Evolutionary conservation across 768 basidiomycete species (phyloP), one percentile per base, ranked within the genome.

Genomic region (Lentinula raphanica): DNA sequence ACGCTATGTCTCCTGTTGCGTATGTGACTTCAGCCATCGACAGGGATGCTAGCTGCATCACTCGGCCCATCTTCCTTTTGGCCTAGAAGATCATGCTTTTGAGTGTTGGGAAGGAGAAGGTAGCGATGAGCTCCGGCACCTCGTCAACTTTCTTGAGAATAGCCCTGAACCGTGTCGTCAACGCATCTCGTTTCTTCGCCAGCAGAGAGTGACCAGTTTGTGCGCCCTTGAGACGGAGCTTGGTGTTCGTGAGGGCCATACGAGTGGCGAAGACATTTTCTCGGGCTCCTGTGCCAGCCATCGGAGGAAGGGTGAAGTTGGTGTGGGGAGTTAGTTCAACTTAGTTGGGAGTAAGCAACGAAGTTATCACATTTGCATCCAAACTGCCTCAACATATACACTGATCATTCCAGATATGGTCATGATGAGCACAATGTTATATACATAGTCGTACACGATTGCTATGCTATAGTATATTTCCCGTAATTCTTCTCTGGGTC

Each of bases 1-100:
- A 99, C 46, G 92, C 85, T 67, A 99, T 98, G 69, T 98, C 97
- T 63, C 92, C 92, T 8, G 97, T 96, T 32, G 95, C 86, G 75
- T 98, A 99, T 19, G 95, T 96, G 63, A 99, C 97, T 72, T 98
- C 96, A 0, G 97, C 97, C 76, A 98, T 88, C 42, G 95, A 97
- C 80, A 99, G 97, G 40, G 97, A 98, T 25, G 97, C 97, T 51
- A 98, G 81, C 71, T 99, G 97, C 87, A 99, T 97, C 25, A 98
- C 95, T 59, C 92, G 82, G 29, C 97, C 97, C 97, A 98, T 99
- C 76, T 98, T 95, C 59, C 94, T 85, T 72, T 99, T 99, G 9
- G 97, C 96, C 95, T 98, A 40, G 19, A 15, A 19, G 62, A 60
- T 11, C 15, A 29, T 17, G 12, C 23, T 3, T 60, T 56, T 62